phyloP scores from a whole-genome alignment of 2,329 filamentous ascomycete species.

The Aspergillus cejpii region DNA sequence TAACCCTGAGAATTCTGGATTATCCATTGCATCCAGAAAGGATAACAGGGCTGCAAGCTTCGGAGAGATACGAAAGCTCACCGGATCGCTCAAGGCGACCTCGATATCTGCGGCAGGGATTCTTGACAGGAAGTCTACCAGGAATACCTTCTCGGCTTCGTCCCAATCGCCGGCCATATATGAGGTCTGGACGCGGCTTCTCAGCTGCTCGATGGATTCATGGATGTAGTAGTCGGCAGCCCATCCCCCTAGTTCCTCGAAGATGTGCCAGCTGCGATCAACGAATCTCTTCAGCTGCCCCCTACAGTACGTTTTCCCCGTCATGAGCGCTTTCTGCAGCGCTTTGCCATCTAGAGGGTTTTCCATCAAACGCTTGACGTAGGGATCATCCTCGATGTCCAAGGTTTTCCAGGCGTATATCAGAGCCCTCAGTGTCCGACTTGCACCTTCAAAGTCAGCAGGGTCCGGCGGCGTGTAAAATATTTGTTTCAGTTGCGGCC shows the following conservation, averaged over 20 bases:
- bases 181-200: slow-evolving; percentile 16
- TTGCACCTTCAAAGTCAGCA: slow-evolving; percentile 1
- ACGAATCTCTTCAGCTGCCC: slow-evolving; percentile 53
- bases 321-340: slow-evolving; percentile 24
- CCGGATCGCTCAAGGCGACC: slow-evolving; percentile 1
- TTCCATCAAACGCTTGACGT: slow-evolving; percentile 45
- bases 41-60: slow-evolving; percentile 55
- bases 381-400: slow-evolving; percentile 57
- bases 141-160: slow-evolving; percentile 49
- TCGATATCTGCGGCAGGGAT: slow-evolving; percentile 18
- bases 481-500: slow-evolving; percentile 44
- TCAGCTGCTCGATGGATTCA: slow-evolving; percentile 41
- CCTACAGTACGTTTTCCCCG: slow-evolving; percentile 38
- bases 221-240: slow-evolving; percentile 61
- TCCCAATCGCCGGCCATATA: slow-evolving; percentile 41
- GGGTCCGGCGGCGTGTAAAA: slow-evolving; percentile 12
- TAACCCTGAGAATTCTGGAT: slow-evolving; percentile 50
- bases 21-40: slow-evolving; percentile 42
- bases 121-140: slow-evolving; percentile 40
- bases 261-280: slow-evolving; percentile 47
- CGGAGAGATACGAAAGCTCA: slow-evolving; percentile 42
- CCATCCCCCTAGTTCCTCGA: slow-evolving; percentile 58
- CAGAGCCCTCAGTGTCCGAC: slow-evolving; percentile 42
- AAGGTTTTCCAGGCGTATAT: slow-evolving; percentile 39
- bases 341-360: slow-evolving; percentile 32